Base-by-base conservation (phyloP, 441 rosid species). In the Erodium trifolium region DNA sequence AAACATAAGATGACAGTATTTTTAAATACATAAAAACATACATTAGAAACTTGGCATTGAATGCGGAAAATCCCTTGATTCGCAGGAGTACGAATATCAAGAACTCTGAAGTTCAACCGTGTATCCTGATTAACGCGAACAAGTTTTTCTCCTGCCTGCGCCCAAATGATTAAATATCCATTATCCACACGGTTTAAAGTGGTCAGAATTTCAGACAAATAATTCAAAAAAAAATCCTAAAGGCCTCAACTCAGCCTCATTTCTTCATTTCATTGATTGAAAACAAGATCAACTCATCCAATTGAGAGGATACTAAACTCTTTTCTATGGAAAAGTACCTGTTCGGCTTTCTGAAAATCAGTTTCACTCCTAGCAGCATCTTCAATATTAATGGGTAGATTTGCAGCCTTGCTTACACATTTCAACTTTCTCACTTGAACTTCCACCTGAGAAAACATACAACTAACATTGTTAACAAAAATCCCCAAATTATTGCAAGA, bases 41-140 rank as follows among this genome's bases (percentile, higher is more conserved):
- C 96, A 35, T 64, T 76, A 66, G 80, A 72, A 45, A 85, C 87
- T 78, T 87, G 82, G 72, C 80, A 70, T 71, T 87, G 90, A 72
- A 87, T 81, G 63, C 78, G 85, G 72, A 91, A 91, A 69, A 91
- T 88, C 53, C 85, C 96, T 74, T 91, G 96, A 79, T 90, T 89
- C 55, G 97, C 92, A 4, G 91, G 86, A 43, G 92, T 90, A 51
- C 99, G 82, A 4, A 88, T 0, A 79, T 93, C 94, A 13, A 93
- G 73, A 79, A 86, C 90, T 70, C 94, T 84, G 49, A 77, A 70
- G 70, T 88, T 89, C 75, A 93, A 73, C 16, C 96, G 89, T 1
- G 96, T 89, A 64, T 89, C 95, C 81, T 88, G 97, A 76, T 87
- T 85, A 13, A 92, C 96, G 55, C 93, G 88, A 66, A 78, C 89